Percentiles rank a stretch among this genome's conserved stretches.
Evolutionary conservation across 2,329 filamentous ascomycete species (phyloP).

Genomic region (Drechslerella dactyloides): DNA sequence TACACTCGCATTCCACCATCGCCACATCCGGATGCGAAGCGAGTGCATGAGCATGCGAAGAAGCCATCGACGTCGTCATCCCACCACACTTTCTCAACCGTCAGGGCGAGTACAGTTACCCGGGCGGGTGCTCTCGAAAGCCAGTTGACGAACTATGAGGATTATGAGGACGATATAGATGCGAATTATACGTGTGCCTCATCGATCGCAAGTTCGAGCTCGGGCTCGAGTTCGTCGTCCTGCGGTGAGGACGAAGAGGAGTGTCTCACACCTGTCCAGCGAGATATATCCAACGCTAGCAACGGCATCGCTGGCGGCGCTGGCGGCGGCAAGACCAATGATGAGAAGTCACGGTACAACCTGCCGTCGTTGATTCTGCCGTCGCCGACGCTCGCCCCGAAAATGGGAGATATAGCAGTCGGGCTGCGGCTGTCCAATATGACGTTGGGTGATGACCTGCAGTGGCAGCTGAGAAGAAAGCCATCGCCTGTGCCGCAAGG

Average conservation of each 20-base stretch:
- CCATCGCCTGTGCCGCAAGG: too few relatives aligned
- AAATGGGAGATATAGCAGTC: background rate
- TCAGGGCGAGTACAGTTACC: background rate
- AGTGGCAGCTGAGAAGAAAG: too few relatives aligned
- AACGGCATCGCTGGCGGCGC: background rate
- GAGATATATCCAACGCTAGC: background rate
- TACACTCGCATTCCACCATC: constrained; percentile 27
- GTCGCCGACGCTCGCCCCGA: background rate
- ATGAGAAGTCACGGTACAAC: background rate
- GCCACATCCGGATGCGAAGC: constrained; percentile 1
- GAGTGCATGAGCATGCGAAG: constrained; percentile 21
- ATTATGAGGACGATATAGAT: constrained; percentile 26
- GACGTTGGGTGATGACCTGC: too few relatives aligned
- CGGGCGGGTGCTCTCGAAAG: constrained; percentile 5
- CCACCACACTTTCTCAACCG: constrained; percentile 31
- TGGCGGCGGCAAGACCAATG: background rate
- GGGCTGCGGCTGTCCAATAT: constrained; percentile 1
- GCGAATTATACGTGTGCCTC: constrained; percentile 26
- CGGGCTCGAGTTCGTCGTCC: constrained; percentile 14
- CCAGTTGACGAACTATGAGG: constrained; percentile 36
- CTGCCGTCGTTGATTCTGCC: background rate
- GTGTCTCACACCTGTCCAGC: constrained; percentile 15
- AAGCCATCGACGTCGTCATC: constrained; percentile 40
- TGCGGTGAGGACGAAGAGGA: background rate
- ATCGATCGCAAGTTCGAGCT: constrained; percentile 32